A percentile compares a stretch with the other conserved stretches of the same genome.
Evolutionary conservation across 306 rosid genomes (phyloP).

Genomic region (barrel medic (Medicago truncatula)): DNA sequence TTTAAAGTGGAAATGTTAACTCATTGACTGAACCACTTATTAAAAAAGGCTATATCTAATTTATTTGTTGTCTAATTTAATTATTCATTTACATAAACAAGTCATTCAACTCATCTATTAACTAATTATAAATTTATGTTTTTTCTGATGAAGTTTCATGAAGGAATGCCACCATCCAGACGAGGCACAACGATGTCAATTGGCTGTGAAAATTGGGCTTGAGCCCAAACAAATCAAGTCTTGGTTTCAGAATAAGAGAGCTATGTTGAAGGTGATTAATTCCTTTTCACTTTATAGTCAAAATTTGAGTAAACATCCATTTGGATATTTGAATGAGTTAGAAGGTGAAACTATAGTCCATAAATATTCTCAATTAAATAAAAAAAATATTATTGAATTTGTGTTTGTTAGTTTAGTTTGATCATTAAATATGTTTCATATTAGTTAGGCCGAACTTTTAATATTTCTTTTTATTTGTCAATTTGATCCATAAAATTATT

Average conservation of each 20-base stretch:
- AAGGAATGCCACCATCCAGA: slow-evolving; percentile 65
- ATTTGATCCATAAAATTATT: no score
- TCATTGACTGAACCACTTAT: no score
- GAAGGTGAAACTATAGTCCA: no score
- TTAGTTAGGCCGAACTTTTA: no score
- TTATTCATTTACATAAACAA: not conserved
- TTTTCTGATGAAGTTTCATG: slow-evolving; percentile 47
- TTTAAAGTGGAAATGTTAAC: no score
- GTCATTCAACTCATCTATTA: not conserved
- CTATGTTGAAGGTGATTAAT: slow-evolving; percentile 68
- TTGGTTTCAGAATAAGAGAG: slow-evolving; percentile 91
- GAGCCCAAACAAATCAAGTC: slow-evolving; percentile 70
- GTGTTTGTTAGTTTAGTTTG: no score
- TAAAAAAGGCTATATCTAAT: not conserved
- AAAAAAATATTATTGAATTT: no score
- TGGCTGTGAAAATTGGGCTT: slow-evolving; percentile 63
- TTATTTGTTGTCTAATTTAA: not conserved
- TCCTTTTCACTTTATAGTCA: not conserved
- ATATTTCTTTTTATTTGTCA: no score
- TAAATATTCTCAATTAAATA: no score
- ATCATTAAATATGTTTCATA: no score
- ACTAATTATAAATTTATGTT: not conserved
- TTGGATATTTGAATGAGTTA: no score
- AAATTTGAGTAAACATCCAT: no score
- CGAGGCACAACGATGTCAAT: slow-evolving; percentile 57